Evolutionary conservation across 176 grass and related monocot genomes (phyloP).

Genomic region (Avena eriantha): DNA sequence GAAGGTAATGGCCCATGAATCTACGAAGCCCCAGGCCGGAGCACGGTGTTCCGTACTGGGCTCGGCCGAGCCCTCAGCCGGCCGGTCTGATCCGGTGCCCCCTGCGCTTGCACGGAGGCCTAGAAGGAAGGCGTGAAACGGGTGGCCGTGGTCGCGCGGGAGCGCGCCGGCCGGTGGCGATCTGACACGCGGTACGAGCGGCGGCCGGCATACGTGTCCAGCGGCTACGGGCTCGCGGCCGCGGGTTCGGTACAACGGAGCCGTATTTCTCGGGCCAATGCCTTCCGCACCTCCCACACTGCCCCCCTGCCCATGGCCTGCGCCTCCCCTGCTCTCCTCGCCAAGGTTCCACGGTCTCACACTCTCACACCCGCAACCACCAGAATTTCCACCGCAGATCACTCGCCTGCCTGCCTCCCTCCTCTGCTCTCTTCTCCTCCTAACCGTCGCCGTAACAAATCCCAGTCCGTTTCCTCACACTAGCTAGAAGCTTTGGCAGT

Average conservation of each 20-base stretch:
- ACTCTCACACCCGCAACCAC: constrained; percentile 3
- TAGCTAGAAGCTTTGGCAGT: constrained; percentile 30
- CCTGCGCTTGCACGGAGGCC: not conserved
- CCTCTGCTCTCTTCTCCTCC: not conserved
- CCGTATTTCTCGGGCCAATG: constrained; percentile 71
- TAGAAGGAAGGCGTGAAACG: not conserved
- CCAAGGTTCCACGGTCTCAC: too few species aligned
- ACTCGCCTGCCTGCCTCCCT: constrained; percentile 36
- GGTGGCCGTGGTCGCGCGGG: not conserved
- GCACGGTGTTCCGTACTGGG: not conserved
- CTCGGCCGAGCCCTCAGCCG: not conserved
- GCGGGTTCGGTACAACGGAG: constrained; percentile 60
- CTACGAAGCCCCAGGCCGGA: not conserved
- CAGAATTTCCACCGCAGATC: constrained; percentile 43
- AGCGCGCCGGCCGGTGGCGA: constrained; percentile 34
- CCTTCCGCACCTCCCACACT: constrained; percentile 63
- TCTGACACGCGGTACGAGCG: constrained; percentile 45
- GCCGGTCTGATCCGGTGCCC: not conserved
- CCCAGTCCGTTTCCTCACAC: constrained; percentile 31
- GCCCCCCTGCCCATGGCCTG: constrained; percentile 2
- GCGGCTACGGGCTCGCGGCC: constrained; percentile 13
- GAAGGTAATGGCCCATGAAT: not conserved
- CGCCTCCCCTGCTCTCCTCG: constrained; percentile 28
- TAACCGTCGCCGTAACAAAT: constrained; percentile 50
- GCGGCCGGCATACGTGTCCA: constrained; percentile 52